phyloP scores from a whole-genome alignment of 805 yeast genomes.

The Cyberlindnera xishuangbannaensis region DNA sequence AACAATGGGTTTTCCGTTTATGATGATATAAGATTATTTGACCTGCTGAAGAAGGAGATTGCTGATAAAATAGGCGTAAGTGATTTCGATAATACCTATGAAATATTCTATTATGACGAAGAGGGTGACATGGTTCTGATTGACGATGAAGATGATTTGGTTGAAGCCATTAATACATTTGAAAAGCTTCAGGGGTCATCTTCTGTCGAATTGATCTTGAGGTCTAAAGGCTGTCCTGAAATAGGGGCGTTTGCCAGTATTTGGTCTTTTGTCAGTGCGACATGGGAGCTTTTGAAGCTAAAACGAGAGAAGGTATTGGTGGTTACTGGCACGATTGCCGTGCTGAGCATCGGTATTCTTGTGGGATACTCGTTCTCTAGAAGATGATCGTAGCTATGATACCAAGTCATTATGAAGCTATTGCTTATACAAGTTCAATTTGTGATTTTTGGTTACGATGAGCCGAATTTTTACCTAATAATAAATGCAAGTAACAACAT shows the following conservation, averaged over 20 bases:
- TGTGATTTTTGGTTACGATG: not conserved
- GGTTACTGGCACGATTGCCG: slow-evolving; percentile 16
- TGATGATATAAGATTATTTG: slow-evolving; percentile 20
- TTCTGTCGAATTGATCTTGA: slow-evolving; percentile 15
- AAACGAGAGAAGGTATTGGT: slow-evolving; percentile 1
- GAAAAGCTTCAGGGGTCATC: slow-evolving; percentile 5
- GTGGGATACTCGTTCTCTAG: slow-evolving; percentile 17
- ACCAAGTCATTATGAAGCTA: too few relatives aligned
- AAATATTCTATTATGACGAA: slow-evolving; percentile 34
- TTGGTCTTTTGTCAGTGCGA: slow-evolving; percentile 7
- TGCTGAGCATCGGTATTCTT: slow-evolving; percentile 20
- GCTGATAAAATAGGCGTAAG: slow-evolving; percentile 19
- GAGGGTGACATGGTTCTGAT: slow-evolving; percentile 32
- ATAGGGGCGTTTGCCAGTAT: slow-evolving; percentile 1
- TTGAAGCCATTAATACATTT: slow-evolving; percentile 21
- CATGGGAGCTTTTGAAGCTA: slow-evolving; percentile 2
- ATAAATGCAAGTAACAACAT: too few relatives aligned
- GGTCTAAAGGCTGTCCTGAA: slow-evolving; percentile 1
- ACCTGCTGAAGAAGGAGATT: slow-evolving; percentile 22
- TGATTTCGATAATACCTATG: slow-evolving; percentile 15
- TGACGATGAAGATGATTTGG: slow-evolving; percentile 31
- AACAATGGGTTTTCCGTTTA: slow-evolving; percentile 16
- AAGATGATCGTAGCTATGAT: not conserved
- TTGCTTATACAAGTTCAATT: too few relatives aligned
- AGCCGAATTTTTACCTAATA: too few relatives aligned